Percentiles rank a stretch among this genome's conserved stretches.
Evolutionary conservation across 108 stramenopile genomes (phyloP).

Genomic region (Skeletonema marinoi): DNA sequence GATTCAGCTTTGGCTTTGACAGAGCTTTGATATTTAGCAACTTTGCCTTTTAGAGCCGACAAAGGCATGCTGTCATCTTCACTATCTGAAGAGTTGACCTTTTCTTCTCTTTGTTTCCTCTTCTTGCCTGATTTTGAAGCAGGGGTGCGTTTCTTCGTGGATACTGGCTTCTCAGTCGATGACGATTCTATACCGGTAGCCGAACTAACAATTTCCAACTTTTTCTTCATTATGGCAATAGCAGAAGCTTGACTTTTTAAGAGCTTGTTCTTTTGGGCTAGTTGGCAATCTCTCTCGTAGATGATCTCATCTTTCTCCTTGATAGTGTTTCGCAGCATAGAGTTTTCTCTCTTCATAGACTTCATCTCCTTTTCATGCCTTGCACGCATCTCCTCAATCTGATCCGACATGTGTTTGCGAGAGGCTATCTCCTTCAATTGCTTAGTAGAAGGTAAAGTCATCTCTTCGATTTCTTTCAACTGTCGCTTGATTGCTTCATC

Average conservation of each 20-base stretch:
- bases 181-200: background rate
- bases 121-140: slow-evolving; percentile 1
- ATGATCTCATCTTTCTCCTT: slow-evolving; percentile 22
- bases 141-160: background rate
- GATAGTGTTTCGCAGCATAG: slow-evolving; percentile 5
- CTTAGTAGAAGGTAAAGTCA: slow-evolving; percentile 24
- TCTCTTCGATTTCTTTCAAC: slow-evolving; percentile 21
- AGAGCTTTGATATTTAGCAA: background rate
- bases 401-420: slow-evolving; percentile 20
- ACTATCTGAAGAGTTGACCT: background rate
- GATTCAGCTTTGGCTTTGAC: background rate
- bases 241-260: slow-evolving; percentile 14
- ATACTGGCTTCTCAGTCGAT: background rate
- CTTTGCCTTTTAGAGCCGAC: slow-evolving; percentile 8
- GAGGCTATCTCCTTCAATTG: slow-evolving; percentile 19
- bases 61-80: slow-evolving; percentile 4
- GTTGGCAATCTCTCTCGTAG: background rate
- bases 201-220: background rate
- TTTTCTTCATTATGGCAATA: slow-evolving; percentile 14
- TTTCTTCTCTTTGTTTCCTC: slow-evolving; percentile 6
- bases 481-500: slow-evolving; percentile 22
- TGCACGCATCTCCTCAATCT: slow-evolving; percentile 13
- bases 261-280: slow-evolving; percentile 8
- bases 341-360: background rate
- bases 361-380: slow-evolving; percentile 2